Evolutionary conservation across 345 rosid genomes (phyloP).

Genomic region (Arabis alpina): DNA sequence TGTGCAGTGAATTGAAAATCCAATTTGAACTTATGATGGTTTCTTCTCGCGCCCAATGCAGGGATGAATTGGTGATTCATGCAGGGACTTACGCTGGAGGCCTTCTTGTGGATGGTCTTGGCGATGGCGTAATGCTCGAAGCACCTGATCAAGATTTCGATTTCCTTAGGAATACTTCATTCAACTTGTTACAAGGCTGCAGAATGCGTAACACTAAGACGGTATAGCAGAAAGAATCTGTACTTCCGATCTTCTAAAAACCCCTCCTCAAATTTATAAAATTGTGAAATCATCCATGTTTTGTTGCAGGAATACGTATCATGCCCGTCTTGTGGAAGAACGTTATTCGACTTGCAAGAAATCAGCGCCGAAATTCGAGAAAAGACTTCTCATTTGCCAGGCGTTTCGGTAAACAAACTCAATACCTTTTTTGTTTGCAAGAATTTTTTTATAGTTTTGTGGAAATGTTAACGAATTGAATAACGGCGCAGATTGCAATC

Average conservation of each 20-base stretch:
- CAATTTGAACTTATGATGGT: conserved; percentile 17
- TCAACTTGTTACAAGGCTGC: conserved; percentile 96
- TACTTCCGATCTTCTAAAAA: neutral
- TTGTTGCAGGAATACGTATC: conserved; percentile 84
- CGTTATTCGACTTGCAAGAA: conserved; percentile 95
- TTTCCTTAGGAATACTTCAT: conserved; percentile 87
- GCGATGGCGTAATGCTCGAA: conserved; percentile 90
- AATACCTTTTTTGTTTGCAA: neutral
- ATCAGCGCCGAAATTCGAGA: conserved; percentile 91
- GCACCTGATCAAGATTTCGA: conserved; percentile 88
- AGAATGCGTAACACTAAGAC: conserved; percentile 99
- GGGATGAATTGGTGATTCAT: conserved; percentile 91
- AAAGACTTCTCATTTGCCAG: conserved; percentile 94
- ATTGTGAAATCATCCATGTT: neutral
- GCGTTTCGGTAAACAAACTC: conserved; percentile 69
- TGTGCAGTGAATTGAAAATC: conserved; percentile 1
- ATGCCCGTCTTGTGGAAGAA: conserved; percentile 98
- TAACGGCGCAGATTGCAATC: conserved; percentile 70
- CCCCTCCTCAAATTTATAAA: neutral
- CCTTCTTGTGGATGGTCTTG: conserved; percentile 95
- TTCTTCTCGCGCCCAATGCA: conserved; percentile 40
- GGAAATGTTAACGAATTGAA: neutral
- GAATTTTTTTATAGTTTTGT: neutral
- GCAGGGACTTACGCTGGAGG: conserved; percentile 89
- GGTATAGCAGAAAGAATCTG: conserved; percentile 46